A percentile compares a stretch with the other conserved stretches of the same genome.
Evolutionary conservation across 495 filamentous ascomycete genomes (phyloP).

Genomic region (Annulohypoxylon maeteangense): DNA sequence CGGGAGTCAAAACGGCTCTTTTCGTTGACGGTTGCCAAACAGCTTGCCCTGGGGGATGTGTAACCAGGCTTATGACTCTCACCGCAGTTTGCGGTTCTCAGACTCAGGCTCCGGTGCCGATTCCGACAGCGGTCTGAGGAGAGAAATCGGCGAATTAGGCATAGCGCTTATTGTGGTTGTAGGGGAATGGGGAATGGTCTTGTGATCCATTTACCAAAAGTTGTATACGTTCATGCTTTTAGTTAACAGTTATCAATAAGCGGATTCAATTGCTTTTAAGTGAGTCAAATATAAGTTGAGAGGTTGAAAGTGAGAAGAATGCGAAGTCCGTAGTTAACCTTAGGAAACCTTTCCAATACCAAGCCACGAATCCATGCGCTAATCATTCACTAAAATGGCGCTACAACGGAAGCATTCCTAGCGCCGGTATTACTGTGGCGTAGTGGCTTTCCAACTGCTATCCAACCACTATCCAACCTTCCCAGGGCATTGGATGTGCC

Average conservation of each 20-base stretch:
- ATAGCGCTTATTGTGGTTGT: background rate
- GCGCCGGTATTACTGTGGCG: constrained; percentile 26
- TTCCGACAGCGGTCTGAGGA: background rate
- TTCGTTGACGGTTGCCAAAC: constrained; percentile 55
- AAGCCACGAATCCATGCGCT: constrained; percentile 21
- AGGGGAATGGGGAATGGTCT: background rate
- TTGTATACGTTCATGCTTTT: background rate
- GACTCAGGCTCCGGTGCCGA: background rate
- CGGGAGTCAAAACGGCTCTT: constrained; percentile 50
- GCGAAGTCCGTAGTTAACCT: background rate
- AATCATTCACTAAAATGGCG: constrained; percentile 30
- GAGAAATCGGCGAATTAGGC: background rate
- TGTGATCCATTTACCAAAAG: background rate
- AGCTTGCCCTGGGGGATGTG: constrained; percentile 50
- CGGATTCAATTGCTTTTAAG: background rate
- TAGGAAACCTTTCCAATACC: background rate
- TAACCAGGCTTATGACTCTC: constrained; percentile 49
- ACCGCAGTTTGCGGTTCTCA: constrained; percentile 39
- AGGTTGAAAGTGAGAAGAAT: background rate
- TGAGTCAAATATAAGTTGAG: background rate
- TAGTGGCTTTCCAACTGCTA: constrained; percentile 1
- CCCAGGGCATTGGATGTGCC: constrained; percentile 24
- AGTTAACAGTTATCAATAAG: background rate
- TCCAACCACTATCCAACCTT: constrained; percentile 9
- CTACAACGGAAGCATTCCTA: constrained; percentile 27